Conservation (phyloP, 2,329 filamentous ascomycete species). For the Huntiella abstrusa region DNA sequence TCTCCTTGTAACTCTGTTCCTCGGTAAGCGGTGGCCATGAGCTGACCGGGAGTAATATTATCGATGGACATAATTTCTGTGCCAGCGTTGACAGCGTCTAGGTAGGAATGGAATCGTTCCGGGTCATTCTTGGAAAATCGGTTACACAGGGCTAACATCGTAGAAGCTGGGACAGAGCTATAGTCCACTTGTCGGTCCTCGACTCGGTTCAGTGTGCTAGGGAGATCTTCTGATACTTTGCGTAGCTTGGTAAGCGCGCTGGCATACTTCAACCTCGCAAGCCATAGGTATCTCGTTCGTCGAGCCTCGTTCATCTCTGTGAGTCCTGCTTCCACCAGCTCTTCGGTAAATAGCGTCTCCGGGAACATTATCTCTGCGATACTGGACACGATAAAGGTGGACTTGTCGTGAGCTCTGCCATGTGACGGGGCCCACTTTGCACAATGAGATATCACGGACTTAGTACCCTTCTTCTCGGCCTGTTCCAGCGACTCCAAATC, state of each 20-base stretch:
- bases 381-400: slow-evolving; percentile 35
- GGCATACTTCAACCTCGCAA: slow-evolving; percentile 34
- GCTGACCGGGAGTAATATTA: no score
- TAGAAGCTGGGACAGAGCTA: no score
- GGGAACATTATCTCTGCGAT: slow-evolving; percentile 37
- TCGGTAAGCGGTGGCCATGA: no score
- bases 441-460: slow-evolving; percentile 32
- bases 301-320: slow-evolving; percentile 3
- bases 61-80: no score
- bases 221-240: slow-evolving; percentile 32
- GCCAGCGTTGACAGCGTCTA: no score
- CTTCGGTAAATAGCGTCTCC: slow-evolving; percentile 16
- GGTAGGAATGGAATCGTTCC: no score
- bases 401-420: slow-evolving; percentile 35
- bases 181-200: no score
- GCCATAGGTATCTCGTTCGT: slow-evolving; percentile 30
- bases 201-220: slow-evolving; percentile 17
- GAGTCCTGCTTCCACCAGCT: slow-evolving; percentile 17
- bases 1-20: no score
- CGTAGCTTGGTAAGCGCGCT: slow-evolving; percentile 32
- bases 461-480: slow-evolving; percentile 19
- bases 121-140: no score
- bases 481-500: slow-evolving; percentile 26
- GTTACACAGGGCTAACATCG: no score
- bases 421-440: slow-evolving; percentile 42